Base-by-base conservation (phyloP, 257 asterid species). In the Ajuga chamaepitys region DNA sequence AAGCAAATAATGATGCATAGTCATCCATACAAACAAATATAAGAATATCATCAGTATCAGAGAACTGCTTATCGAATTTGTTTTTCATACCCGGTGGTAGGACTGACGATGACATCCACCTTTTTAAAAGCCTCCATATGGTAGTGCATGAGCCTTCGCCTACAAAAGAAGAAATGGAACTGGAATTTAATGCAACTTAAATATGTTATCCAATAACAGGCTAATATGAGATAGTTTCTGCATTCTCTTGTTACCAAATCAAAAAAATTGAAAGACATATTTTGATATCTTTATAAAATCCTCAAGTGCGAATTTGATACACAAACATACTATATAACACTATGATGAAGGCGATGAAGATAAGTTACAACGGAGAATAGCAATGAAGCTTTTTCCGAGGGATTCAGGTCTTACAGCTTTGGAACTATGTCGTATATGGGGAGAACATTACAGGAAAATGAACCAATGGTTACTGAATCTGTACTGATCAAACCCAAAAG, bases 81-180 rank as follows among this genome's bases (percentile, higher is more conserved):
- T 59, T 48, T 41, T 38, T 70, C 88, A 5, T 87, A 94, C 99
- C 97, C 97, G 0, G 99, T 85, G 32, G 99, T 94, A 46, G 99
- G 97, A 69, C 97, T 88, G 70, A 94, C 88, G 74, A 94, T 89
- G 61, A 90, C 78, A 75, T 94, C 99, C 78, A 86, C 99, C 74
- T 78, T 79, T 70, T 85, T 86, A 66, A 89, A 88, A 30, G 80
- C 77, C 82, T 89, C 95, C 83, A 65, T 84, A 72, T 81, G 86
- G 81, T 82, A 89, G 81, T 87, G 50, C 99, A 93, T 89, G 71
- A 88, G 71, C 82, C 99, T 83, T 68, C 97, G 83, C 90, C 99
- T 93, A 65, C 87, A 75, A 52, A 67, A 51, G 41, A 52, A 38
- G 64, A 73, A 64, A 45, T 35, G 50, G 50, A 22, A 64, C 34